These are phyloP conservation scores for Dalbergia cochinchinensis DNA, from an alignment of 306 rosid species.

Conservation along the genomic window DNA sequence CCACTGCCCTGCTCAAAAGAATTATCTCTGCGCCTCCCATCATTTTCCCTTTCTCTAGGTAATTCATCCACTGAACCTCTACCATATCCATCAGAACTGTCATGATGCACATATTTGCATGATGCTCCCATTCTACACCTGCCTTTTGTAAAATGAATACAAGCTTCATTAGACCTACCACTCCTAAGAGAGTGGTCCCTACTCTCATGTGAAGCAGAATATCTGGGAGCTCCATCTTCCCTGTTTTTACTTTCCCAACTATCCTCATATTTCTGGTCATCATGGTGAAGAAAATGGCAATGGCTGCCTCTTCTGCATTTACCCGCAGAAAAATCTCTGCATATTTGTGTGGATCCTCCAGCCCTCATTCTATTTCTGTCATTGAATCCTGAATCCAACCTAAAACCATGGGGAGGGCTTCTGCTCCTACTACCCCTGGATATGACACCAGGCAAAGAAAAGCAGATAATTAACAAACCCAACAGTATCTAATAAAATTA, in stretches of 20 bases:
- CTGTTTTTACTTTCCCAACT: slow-evolving; percentile 78
- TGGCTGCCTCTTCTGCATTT: slow-evolving; percentile 89
- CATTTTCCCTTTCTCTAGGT: slow-evolving; percentile 73
- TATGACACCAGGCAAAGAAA: slow-evolving; percentile 42
- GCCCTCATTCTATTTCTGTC: slow-evolving; percentile 78
- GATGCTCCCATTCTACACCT: slow-evolving; percentile 86
- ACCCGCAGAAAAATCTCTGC: slow-evolving; percentile 85
- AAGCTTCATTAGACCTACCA: slow-evolving; percentile 65
- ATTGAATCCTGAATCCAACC: slow-evolving; percentile 69
- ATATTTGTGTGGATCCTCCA: slow-evolving; percentile 64
- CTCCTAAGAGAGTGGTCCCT: slow-evolving; percentile 68
- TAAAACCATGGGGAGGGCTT: slow-evolving; percentile 65
- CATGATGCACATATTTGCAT: slow-evolving; percentile 78
- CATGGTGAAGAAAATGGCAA: slow-evolving; percentile 83
- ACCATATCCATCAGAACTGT: slow-evolving; percentile 68
- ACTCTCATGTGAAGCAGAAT: slow-evolving; percentile 57
- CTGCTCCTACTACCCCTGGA: slow-evolving; percentile 55
- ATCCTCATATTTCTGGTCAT: slow-evolving; percentile 66
- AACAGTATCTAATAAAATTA: slow-evolving; percentile 42
- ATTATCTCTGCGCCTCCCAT: slow-evolving; percentile 72
- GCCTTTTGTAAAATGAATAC: slow-evolving; percentile 78
- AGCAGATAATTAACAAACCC: slow-evolving; percentile 45
- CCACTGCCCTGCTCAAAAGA: slow-evolving; percentile 75
- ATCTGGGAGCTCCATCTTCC: slow-evolving; percentile 77
- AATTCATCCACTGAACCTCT: slow-evolving; percentile 65